A percentile compares a stretch with the other conserved stretches of the same genome.
These are phyloP conservation scores for Paramecium primaurelia DNA, from an alignment of 73 alveolate species.

Conservation along the genomic window DNA sequence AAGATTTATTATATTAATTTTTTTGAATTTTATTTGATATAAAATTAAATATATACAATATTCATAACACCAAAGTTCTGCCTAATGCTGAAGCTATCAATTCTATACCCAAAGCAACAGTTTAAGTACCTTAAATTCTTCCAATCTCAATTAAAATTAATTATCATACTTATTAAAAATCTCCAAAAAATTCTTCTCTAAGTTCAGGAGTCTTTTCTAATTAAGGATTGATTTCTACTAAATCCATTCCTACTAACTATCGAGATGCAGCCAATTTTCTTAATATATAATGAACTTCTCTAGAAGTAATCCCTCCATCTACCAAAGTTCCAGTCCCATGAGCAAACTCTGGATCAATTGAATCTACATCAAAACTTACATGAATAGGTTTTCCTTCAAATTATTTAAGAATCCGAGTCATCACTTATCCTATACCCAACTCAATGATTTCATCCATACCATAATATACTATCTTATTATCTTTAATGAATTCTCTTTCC, in stretches of 20 bases:
- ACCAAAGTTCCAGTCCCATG: slow-evolving; percentile 37
- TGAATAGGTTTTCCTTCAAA: slow-evolving; percentile 44
- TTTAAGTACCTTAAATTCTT: not conserved
- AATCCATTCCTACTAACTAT: not conserved
- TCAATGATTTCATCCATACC: slow-evolving; percentile 42
- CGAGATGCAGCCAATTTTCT: not conserved
- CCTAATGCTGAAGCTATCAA: slow-evolving; percentile 10
- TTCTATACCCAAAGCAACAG: slow-evolving; percentile 6
- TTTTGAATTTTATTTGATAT: not conserved
- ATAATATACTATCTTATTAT: not conserved
- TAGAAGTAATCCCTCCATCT: not conserved
- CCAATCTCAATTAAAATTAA: not conserved
- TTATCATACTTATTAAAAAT: not conserved
- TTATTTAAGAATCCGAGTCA: not conserved
- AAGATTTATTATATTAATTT: not conserved
- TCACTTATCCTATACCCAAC: not conserved
- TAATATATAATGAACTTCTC: slow-evolving; percentile 9
- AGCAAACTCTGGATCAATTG: slow-evolving; percentile 34
- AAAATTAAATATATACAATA: not conserved
- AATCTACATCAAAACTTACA: slow-evolving; percentile 24
- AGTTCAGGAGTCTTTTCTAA: slow-evolving; percentile 14
- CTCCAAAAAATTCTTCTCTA: slow-evolving; percentile 30
- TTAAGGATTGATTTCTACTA: not conserved
- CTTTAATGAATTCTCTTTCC: slow-evolving; percentile 6
- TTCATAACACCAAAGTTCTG: not conserved